A percentile compares a stretch with the other conserved stretches of the same genome.
Conservation (phyloP, 2,329 filamentous ascomycete genomes). For the Pestalotiopsis sp. region DNA sequence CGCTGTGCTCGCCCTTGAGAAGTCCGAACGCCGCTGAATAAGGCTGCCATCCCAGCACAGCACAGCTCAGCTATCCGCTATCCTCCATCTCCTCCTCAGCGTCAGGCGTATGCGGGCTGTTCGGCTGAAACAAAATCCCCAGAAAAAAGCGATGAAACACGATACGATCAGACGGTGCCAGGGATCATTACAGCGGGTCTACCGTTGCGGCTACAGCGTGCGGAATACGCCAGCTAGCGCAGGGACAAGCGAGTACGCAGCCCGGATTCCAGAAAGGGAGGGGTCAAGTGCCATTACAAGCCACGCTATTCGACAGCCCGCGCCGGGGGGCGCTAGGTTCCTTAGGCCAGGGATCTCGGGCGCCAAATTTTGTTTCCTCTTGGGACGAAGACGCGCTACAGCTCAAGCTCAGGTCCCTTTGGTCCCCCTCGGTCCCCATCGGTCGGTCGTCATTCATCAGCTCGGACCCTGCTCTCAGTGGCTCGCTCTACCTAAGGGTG, state of each 20-base stretch:
- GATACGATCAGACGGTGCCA: neutral
- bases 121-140: neutral
- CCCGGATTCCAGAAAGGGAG: neutral
- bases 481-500: neutral
- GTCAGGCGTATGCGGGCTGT: neutral
- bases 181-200: neutral
- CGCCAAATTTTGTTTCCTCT: neutral
- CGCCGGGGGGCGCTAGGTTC: neutral
- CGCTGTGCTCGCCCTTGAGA: neutral
- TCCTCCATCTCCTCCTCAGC: no score
- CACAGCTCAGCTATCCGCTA: no score
- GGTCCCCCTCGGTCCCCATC: neutral
- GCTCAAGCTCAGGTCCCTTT: neutral
- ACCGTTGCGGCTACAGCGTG: slow-evolving; percentile 1
- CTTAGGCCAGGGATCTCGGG: neutral
- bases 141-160: neutral
- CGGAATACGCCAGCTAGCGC: neutral
- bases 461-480: neutral
- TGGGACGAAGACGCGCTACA: neutral
- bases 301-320: neutral
- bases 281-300: neutral
- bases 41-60: neutral
- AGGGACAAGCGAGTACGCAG: neutral
- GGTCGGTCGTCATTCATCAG: neutral
- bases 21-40: neutral